Evolutionary conservation across 2,329 filamentous ascomycete genomes (phyloP).

Genomic region (Fusarium sp.): DNA sequence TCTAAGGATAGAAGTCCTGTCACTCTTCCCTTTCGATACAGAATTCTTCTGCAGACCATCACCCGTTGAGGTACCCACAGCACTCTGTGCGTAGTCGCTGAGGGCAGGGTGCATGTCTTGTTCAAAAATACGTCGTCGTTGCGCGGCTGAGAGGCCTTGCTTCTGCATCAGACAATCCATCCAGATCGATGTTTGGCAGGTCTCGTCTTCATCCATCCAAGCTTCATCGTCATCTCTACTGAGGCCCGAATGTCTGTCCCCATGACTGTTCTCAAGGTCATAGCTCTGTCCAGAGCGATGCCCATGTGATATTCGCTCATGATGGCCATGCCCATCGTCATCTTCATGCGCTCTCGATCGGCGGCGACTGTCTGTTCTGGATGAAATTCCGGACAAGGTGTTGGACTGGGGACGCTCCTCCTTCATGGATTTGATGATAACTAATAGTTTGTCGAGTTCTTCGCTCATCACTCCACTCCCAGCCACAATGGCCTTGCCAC

Average conservation of each 20-base stretch:
- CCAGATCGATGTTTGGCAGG: constrained; percentile 33
- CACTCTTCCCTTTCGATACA: neutral
- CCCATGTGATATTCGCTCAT: neutral
- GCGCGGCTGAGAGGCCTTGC: constrained; percentile 19
- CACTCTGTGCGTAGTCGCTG: constrained; percentile 32
- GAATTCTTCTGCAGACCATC: neutral
- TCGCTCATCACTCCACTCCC: constrained; percentile 30
- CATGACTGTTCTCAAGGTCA: neutral
- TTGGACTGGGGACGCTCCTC: neutral
- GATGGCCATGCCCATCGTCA: neutral
- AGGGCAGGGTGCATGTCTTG: constrained; percentile 38
- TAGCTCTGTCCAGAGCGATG: constrained; percentile 1
- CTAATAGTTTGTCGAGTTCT: constrained; percentile 17
- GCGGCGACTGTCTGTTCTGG: neutral
- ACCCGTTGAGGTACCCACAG: neutral
- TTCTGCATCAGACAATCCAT: constrained; percentile 24
- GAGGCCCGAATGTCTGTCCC: neutral
- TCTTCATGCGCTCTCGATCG: neutral
- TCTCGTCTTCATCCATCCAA: constrained; percentile 11
- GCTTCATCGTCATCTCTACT: neutral
- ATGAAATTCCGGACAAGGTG: neutral
- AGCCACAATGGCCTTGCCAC: constrained; percentile 11
- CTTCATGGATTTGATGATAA: constrained; percentile 7
- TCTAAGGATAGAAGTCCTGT: constrained; percentile 6
- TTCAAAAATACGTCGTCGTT: constrained; percentile 26